Percentiles rank a stretch among this genome's conserved stretches.
These are phyloP conservation scores for Wickerhamomyces chambardii DNA, from an alignment of 805 yeast species.

Conservation along the genomic window DNA sequence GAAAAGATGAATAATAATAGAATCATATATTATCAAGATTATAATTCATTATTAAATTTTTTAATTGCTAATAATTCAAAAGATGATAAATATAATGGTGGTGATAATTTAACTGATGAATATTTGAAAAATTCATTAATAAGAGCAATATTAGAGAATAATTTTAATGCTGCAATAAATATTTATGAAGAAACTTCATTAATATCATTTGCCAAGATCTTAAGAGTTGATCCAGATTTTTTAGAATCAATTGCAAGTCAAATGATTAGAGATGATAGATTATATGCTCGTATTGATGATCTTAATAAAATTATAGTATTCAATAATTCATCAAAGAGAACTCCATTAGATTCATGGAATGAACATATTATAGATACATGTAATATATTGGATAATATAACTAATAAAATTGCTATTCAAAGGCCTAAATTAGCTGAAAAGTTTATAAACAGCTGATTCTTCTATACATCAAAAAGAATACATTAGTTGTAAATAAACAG, in stretches of 20 bases:
- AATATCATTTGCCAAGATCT: slow-evolving; percentile 5
- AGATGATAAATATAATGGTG: background rate
- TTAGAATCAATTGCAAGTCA: slow-evolving; percentile 6
- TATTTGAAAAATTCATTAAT: slow-evolving; percentile 2
- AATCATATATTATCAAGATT: slow-evolving; percentile 10
- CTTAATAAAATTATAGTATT: slow-evolving; percentile 11
- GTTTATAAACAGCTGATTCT: too few relatives aligned
- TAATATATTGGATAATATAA: slow-evolving; percentile 12
- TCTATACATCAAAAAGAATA: too few relatives aligned
- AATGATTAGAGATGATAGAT: slow-evolving; percentile 9
- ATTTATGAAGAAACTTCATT: slow-evolving; percentile 10
- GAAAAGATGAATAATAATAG: slow-evolving; percentile 6
- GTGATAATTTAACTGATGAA: slow-evolving; percentile 1
- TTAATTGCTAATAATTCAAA: background rate
- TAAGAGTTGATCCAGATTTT: slow-evolving; percentile 1
- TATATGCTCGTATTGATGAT: slow-evolving; percentile 16
- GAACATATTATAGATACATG: slow-evolving; percentile 14
- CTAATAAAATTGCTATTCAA: slow-evolving; percentile 1
- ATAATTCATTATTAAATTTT: background rate
- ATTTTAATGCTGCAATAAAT: slow-evolving; percentile 6
- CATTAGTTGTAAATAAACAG: too few relatives aligned
- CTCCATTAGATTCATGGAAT: slow-evolving; percentile 11
- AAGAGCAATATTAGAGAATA: slow-evolving; percentile 9
- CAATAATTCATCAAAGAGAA: background rate
- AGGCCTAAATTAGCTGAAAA: background rate